These are phyloP conservation scores for Wickerhamiella hasegawae DNA, from an alignment of 805 yeast genomes.

Conservation along the genomic window DNA sequence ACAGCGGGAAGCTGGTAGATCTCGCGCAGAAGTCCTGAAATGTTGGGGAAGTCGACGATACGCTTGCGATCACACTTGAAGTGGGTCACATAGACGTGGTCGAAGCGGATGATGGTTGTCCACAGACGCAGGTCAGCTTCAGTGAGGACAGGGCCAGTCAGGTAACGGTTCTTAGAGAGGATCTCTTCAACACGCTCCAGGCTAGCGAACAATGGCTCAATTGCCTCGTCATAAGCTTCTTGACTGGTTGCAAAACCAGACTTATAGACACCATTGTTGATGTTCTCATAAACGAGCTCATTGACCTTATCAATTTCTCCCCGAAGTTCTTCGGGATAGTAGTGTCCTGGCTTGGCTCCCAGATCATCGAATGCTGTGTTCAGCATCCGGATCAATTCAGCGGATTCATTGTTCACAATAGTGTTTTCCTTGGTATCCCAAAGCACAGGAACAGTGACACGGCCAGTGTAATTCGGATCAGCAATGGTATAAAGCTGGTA, in stretches of 20 bases:
- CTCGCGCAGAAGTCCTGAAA: slow-evolving; percentile 66
- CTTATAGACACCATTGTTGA: slow-evolving; percentile 89
- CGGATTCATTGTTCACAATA: slow-evolving; percentile 81
- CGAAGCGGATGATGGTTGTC: slow-evolving; percentile 81
- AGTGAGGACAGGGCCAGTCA: slow-evolving; percentile 54
- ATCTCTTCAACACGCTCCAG: slow-evolving; percentile 29
- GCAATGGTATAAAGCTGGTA: slow-evolving; percentile 63
- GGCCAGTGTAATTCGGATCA: slow-evolving; percentile 57
- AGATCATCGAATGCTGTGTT: slow-evolving; percentile 49
- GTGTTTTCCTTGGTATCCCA: slow-evolving; percentile 78
- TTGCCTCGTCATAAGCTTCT: slow-evolving; percentile 62
- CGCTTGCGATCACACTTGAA: slow-evolving; percentile 81
- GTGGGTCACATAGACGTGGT: slow-evolving; percentile 86
- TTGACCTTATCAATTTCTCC: slow-evolving; percentile 59
- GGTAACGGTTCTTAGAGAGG: slow-evolving; percentile 25
- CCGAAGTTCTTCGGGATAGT: slow-evolving; percentile 43
- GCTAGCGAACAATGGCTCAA: slow-evolving; percentile 45
- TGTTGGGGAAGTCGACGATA: slow-evolving; percentile 59
- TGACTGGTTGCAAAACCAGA: slow-evolving; percentile 78
- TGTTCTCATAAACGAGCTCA: slow-evolving; percentile 64
- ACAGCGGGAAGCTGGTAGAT: slow-evolving; percentile 59
- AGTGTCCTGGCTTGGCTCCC: slow-evolving; percentile 35
- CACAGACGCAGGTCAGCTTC: slow-evolving; percentile 83
- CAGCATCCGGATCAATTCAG: slow-evolving; percentile 76
- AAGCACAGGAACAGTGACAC: slow-evolving; percentile 84